Evolutionary conservation across 495 filamentous ascomycete genomes (phyloP).

Genomic region (Xanthoparmelia taractica): DNA sequence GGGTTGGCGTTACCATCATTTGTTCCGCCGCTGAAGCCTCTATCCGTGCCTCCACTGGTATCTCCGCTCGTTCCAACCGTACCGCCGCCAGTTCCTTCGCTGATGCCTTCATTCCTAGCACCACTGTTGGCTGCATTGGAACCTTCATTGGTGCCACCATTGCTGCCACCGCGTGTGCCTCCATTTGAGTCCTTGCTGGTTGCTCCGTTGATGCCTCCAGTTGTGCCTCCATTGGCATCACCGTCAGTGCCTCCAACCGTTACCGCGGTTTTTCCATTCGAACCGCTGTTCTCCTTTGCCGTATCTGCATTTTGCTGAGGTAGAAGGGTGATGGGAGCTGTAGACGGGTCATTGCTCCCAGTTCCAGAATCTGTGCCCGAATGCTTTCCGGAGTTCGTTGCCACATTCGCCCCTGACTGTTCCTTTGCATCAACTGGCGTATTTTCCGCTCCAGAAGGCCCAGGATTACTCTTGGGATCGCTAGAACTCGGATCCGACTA

Average conservation of each 20-base stretch:
- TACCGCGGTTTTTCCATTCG: background rate
- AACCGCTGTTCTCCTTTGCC: background rate
- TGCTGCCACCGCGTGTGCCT: background rate
- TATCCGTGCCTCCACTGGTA: background rate
- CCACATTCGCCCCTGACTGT: background rate
- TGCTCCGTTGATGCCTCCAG: background rate
- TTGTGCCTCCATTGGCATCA: background rate
- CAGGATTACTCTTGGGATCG: background rate
- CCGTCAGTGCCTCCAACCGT: background rate
- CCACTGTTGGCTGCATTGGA: background rate
- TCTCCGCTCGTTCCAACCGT: background rate
- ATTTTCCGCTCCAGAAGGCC: background rate
- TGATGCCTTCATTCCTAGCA: background rate
- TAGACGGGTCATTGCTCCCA: background rate
- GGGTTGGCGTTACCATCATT: background rate
- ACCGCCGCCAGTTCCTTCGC: background rate
- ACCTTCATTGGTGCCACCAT: background rate
- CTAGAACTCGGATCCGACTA: background rate
- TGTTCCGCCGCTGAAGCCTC: background rate
- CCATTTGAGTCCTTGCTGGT: background rate
- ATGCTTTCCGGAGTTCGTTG: background rate
- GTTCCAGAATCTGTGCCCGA: background rate
- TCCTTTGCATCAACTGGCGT: conserved; percentile 1
- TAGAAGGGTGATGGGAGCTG: conserved; percentile 6
- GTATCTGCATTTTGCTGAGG: conserved; percentile 1